Evolutionary conservation across 441 rosid genomes (phyloP).

Genomic region (Brassica balearica): DNA sequence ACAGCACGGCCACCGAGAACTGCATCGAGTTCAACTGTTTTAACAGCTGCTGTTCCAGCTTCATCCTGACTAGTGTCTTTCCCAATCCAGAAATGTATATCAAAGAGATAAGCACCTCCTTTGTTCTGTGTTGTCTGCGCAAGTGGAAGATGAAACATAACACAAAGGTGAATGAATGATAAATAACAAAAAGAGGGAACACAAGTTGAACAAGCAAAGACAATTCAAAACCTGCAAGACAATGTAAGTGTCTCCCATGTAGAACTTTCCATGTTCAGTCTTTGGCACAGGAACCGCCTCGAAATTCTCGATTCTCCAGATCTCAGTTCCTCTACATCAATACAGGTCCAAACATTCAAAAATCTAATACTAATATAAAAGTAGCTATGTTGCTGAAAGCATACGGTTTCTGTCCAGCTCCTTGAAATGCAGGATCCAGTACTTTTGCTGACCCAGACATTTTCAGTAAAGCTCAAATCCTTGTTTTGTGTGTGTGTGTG

Average conservation of each 20-base stretch:
- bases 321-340: constrained; percentile 83
- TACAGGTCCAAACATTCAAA: constrained; percentile 24
- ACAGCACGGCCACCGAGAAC: constrained; percentile 98
- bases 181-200: background rate
- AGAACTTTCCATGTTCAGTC: constrained; percentile 93
- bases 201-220: background rate
- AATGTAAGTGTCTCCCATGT: constrained; percentile 92
- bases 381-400: constrained; percentile 45
- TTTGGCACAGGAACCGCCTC: constrained; percentile 86
- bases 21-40: constrained; percentile 96
- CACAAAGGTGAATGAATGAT: constrained; percentile 9
- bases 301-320: constrained; percentile 97
- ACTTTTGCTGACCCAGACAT: constrained; percentile 86
- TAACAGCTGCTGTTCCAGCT: constrained; percentile 41
- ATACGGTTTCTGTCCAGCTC: constrained; percentile 95
- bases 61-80: constrained; percentile 87
- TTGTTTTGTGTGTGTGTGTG: constrained; percentile 10
- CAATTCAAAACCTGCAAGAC: constrained; percentile 66
- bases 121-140: constrained; percentile 78
- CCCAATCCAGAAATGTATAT: constrained; percentile 99
- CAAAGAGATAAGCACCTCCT: constrained; percentile 89
- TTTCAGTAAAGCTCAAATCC: constrained; percentile 35
- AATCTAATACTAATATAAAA: constrained; percentile 3
- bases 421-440: constrained; percentile 96
- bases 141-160: constrained; percentile 23